A percentile compares a stretch with the other conserved stretches of the same genome.
Conservation (phyloP, 2,329 filamentous ascomycete species). For the Arthroderma uncinatum region DNA sequence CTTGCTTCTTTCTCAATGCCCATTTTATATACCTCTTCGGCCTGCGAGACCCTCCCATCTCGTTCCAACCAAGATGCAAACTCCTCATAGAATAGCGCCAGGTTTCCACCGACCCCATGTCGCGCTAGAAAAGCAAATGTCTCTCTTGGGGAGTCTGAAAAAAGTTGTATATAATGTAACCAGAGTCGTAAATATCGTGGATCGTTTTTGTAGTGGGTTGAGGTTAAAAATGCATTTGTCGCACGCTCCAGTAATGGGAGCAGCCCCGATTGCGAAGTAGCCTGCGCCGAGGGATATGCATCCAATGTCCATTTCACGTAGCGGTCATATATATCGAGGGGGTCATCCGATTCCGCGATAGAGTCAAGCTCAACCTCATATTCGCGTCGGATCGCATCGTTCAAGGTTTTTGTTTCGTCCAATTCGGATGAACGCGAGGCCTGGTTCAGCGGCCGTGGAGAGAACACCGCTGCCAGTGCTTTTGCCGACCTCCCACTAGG, state of each 20-base stretch:
- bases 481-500: constrained; percentile 80
- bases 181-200: constrained; percentile 86
- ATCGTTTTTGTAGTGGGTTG: constrained; percentile 85
- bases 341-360: constrained; percentile 82
- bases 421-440: constrained; percentile 35
- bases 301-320: constrained; percentile 96
- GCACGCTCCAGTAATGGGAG: constrained; percentile 81
- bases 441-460: constrained; percentile 36
- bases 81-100: constrained; percentile 93
- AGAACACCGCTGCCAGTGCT: constrained; percentile 70
- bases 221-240: constrained; percentile 78
- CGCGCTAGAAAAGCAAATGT: constrained; percentile 84
- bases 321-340: constrained; percentile 87
- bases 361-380: constrained; percentile 73
- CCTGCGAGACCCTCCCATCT: constrained; percentile 73
- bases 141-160: constrained; percentile 85
- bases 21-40: constrained; percentile 83
- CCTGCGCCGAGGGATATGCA: constrained; percentile 87
- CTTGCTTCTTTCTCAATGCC: constrained; percentile 82
- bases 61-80: constrained; percentile 88
- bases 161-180: constrained; percentile 87
- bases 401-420: constrained; percentile 61
- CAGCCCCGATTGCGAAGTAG: constrained; percentile 81
- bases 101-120: constrained; percentile 71
- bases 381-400: constrained; percentile 67